Evolutionary conservation across 176 grass and related monocot species (phyloP), one percentile per base, ranked within the genome.

Genomic region (Cenchrus americanus): DNA sequence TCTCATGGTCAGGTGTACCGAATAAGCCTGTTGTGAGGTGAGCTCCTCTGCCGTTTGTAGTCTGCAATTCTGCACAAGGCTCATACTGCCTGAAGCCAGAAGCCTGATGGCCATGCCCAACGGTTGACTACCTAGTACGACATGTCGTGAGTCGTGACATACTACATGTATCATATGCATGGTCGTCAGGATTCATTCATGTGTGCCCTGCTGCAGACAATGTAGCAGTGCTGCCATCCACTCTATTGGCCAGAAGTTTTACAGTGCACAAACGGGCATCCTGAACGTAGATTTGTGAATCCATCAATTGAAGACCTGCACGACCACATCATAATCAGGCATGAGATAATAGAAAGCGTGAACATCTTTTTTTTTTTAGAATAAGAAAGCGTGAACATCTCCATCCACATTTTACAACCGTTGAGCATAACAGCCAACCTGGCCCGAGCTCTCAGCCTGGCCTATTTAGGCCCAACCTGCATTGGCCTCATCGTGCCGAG

Each of bases 11-110:
- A 59, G 79, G 43, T 86, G 88, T 90, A 86, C 88, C 67, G 27
- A 79, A 79, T 90, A 86, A 83, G 84, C 50, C 83, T 90, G 66
- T 86, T 83, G 72, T 83, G 84, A 90, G 74, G 88, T 86, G 79
- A 86, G 79, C 88, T 67, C 68, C 74, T 83, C 74, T 83, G 73
- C 51, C 32, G 74, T 79, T 86, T 60, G 7, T 27, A 57, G 62
- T 5, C 26, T 70, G 64, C 75, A 83, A 44, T 44, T 44, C 43
- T 44, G 43, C 43, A 68, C 60, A 85, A 73, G 24, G 27, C 26
- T 22, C 43, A 26, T 30, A 61, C 14, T 78, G 13, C 13, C 68
- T 13, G 43, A 44, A 44, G 42, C 5, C 5, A 8, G 5, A 8
- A 49, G 47, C 47, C 0, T 62, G 79, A 61, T 60, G 53, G 55